Base-by-base conservation (phyloP, 805 yeast species). In the Tetrapisispora pingtungensis region DNA sequence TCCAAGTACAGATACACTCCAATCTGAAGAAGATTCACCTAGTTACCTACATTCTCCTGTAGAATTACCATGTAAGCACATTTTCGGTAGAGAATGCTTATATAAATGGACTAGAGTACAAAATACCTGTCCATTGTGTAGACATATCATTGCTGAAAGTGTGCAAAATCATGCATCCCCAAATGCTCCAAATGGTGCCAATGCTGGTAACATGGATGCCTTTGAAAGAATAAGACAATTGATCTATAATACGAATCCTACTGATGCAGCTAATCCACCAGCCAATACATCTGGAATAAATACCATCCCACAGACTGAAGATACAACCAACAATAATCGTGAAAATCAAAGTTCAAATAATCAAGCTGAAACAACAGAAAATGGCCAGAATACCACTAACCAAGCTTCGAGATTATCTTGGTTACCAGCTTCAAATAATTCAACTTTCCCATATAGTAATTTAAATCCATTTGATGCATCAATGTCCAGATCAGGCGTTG, bases 31-130 rank as follows among this genome's bases (percentile, higher is more conserved):
- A n/a, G 44, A 46, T 3, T 33, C 52, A 6, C 53, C 53, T 17
- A 47, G 46, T 10, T 73, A 67, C 51, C 55, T 59, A 7, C 97
- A 93, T 59, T 61, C 72, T 4, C 83, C 96, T 0, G 70, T 84
- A 1, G 67, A 73, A 46, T 70, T 90, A 74, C 93, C 95, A 0
- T 90, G 98, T 62, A 78, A 78, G 8, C 98, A 90, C 58, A 58
- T 79, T 0, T 90, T 93, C 68, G 97, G 98, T 7, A 73, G 80
- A 49, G 74, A 77, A n/a, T 90, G 98, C 67, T 68, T 88, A 20
- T 75, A 71, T 46, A 85, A 82, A 53, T 90, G 98, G 98, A 74
- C 90, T 41, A 74, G 73, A 48, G 66, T 75, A 20, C 80, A 83
- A 54, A 73, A 77, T 27, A 77, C 86, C 2, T 89, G 97, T 60